Conservation (phyloP, 1,284 basidiomycete species). For the Irpex rosettiformis region DNA sequence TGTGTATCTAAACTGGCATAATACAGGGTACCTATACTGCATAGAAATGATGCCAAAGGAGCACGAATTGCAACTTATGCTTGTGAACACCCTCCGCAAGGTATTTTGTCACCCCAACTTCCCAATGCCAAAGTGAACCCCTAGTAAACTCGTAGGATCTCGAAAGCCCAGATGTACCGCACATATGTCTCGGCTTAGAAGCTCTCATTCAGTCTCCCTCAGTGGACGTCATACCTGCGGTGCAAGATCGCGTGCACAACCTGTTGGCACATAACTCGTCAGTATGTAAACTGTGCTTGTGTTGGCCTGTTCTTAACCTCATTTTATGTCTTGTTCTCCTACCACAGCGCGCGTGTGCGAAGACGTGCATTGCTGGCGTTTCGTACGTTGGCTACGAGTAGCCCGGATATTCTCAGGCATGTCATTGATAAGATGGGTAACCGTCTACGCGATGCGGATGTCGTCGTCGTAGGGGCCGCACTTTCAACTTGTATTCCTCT, state of each 20-base stretch:
- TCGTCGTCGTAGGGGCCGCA: constrained; percentile 46
- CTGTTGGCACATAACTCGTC: constrained; percentile 71
- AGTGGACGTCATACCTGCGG: constrained; percentile 66
- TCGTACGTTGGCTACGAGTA: constrained; percentile 46
- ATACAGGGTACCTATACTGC: constrained; percentile 71
- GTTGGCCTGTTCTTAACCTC: constrained; percentile 9
- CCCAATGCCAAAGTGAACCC: constrained; percentile 1
- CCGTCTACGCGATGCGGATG: constrained; percentile 45
- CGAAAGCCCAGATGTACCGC: constrained; percentile 47
- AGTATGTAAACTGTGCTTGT: constrained; percentile 39
- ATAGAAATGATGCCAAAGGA: constrained; percentile 60
- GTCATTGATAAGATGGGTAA: constrained; percentile 41
- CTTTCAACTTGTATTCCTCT: constrained; percentile 31
- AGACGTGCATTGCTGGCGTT: constrained; percentile 59
- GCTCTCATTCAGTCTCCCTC: constrained; percentile 55
- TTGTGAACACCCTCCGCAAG: constrained; percentile 79
- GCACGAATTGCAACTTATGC: constrained; percentile 75
- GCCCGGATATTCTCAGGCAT: constrained; percentile 44
- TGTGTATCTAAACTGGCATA: background rate
- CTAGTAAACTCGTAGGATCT: constrained; percentile 50
- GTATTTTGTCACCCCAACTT: constrained; percentile 29
- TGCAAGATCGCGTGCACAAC: constrained; percentile 60
- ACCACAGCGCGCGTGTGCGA: constrained; percentile 51
- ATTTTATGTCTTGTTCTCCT: constrained; percentile 6
- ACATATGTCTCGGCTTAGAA: constrained; percentile 71